Evolutionary conservation across 2,329 filamentous ascomycete genomes (phyloP).

Genomic region (Epicoccum sorghinum): DNA sequence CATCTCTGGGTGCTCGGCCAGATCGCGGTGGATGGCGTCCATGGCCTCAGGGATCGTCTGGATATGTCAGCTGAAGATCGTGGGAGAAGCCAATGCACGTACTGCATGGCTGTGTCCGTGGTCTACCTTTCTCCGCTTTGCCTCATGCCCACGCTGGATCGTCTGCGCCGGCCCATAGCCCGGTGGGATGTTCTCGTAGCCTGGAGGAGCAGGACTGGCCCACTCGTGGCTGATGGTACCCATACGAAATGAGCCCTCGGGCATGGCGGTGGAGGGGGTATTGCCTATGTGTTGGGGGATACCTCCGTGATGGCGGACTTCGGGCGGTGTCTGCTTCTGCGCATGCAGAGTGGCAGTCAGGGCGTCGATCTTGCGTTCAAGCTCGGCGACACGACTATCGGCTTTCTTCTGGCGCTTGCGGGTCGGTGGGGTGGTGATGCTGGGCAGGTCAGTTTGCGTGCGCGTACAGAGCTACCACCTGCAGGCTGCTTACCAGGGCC

Average conservation of each 20-base stretch:
- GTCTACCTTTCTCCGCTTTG: slow-evolving; percentile 42
- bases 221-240: slow-evolving; percentile 41
- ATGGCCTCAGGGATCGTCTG: slow-evolving; percentile 47
- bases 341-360: slow-evolving; percentile 80
- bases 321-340: slow-evolving; percentile 39
- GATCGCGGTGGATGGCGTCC: slow-evolving; percentile 45
- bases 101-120: slow-evolving; percentile 36
- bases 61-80: slow-evolving; percentile 8
- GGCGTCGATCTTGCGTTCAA: slow-evolving; percentile 92
- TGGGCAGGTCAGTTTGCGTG: slow-evolving; percentile 5
- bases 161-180: slow-evolving; percentile 42
- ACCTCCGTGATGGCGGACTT: slow-evolving; percentile 29
- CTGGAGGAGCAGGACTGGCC: slow-evolving; percentile 23
- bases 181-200: slow-evolving; percentile 36
- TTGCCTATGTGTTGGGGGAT: slow-evolving; percentile 29
- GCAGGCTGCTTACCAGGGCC: slow-evolving; percentile 69
- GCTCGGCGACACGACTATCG: slow-evolving; percentile 84
- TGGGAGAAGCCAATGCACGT: slow-evolving; percentile 11
- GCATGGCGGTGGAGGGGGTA: slow-evolving; percentile 17
- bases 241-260: slow-evolving; percentile 35
- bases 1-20: slow-evolving; percentile 45
- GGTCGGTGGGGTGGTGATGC: slow-evolving; percentile 66
- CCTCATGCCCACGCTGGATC: slow-evolving; percentile 37
- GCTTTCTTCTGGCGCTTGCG: slow-evolving; percentile 90
- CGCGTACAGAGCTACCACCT: slow-evolving; percentile 30